Evolutionary conservation across 805 yeast species (phyloP).

Genomic region (Hyphopichia homilentoma): DNA sequence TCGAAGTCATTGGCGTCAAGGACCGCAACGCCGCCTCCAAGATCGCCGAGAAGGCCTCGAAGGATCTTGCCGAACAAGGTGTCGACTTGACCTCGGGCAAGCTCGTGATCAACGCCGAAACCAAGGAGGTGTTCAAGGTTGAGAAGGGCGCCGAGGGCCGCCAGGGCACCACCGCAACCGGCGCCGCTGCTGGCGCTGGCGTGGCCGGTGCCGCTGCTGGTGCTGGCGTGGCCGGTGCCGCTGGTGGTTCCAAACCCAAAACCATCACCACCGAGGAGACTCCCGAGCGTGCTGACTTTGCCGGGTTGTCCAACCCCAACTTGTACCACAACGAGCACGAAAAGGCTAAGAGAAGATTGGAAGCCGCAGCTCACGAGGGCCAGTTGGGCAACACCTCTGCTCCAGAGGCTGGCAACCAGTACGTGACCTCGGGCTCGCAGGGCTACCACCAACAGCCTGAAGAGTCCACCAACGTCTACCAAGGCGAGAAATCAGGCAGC

Average conservation of each 20-base stretch:
- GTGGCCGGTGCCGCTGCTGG: conserved; percentile 6
- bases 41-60: conserved; percentile 29
- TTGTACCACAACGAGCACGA: conserved; percentile 4
- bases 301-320: not conserved
- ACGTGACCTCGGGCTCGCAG: not conserved
- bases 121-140: conserved; percentile 26
- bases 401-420: not conserved
- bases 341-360: conserved; percentile 2
- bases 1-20: conserved; percentile 34
- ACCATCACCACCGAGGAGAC: conserved; percentile 1
- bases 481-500: not conserved
- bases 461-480: conserved; percentile 3
- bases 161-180: not conserved
- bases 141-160: conserved; percentile 1
- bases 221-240: conserved; percentile 5
- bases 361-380: conserved; percentile 6
- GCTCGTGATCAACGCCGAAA: conserved; percentile 29
- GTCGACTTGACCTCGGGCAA: conserved; percentile 31
- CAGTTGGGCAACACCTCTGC: conserved; percentile 4
- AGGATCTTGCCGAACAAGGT: conserved; percentile 26
- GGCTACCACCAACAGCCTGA: not conserved
- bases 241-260: conserved; percentile 4
- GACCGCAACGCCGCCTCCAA: conserved; percentile 26
- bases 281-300: not conserved
- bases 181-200: conserved; percentile 7